A percentile compares a stretch with the other conserved stretches of the same genome.
Evolutionary conservation across 768 basidiomycete genomes (phyloP).

Genomic region (Cystobasidium onofrii): DNA sequence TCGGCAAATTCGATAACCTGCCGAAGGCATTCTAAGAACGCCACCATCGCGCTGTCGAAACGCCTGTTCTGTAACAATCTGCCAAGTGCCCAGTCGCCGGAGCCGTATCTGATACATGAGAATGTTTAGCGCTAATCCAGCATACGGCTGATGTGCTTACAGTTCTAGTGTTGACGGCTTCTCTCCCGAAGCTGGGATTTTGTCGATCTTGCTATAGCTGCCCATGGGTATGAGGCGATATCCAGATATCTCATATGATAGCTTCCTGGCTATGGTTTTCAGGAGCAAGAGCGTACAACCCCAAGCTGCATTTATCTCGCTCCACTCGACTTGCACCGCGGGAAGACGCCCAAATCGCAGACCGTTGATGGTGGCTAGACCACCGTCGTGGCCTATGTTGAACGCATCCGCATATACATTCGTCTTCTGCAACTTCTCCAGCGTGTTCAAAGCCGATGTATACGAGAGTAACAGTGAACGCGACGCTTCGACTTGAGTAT

Average conservation of each 20-base stretch:
- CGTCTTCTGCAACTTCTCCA: conserved; percentile 67
- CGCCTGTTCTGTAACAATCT: conserved; percentile 86
- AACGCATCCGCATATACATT: conserved; percentile 93
- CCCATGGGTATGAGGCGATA: conserved; percentile 89
- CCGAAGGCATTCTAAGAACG: conserved; percentile 86
- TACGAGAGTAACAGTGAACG: conserved; percentile 69
- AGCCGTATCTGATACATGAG: conserved; percentile 56
- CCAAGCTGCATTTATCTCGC: conserved; percentile 98
- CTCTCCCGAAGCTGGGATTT: conserved; percentile 43
- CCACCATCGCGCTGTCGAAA: conserved; percentile 93
- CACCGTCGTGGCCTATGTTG: conserved; percentile 87
- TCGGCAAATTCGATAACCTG: conserved; percentile 82
- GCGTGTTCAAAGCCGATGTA: conserved; percentile 53
- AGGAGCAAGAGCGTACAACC: conserved; percentile 86
- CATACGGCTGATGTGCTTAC: conserved; percentile 35
- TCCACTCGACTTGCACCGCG: conserved; percentile 67
- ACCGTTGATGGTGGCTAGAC: conserved; percentile 96
- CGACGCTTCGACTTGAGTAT: conserved; percentile 62
- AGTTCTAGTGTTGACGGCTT: conserved; percentile 61
- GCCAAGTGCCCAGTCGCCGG: conserved; percentile 80
- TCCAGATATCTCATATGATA: conserved; percentile 83
- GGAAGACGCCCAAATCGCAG: conserved; percentile 74
- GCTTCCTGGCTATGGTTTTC: conserved; percentile 79
- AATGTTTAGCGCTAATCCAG: neutral
- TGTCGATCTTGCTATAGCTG: conserved; percentile 83